Evolutionary conservation across 2,329 filamentous ascomycete species (phyloP).

Genomic region (Alternaria triticina): DNA sequence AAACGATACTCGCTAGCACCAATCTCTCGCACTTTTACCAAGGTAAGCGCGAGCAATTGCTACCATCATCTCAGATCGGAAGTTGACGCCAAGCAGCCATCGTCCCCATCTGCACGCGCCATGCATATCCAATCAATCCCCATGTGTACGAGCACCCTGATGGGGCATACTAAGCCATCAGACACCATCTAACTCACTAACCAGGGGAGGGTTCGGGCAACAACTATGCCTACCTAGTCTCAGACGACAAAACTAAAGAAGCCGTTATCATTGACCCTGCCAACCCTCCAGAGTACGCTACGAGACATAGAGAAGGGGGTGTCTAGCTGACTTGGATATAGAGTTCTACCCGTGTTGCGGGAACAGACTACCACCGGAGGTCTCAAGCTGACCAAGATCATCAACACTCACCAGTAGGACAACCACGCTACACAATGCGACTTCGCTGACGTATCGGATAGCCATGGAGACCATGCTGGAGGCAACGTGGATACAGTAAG

Average conservation of each 20-base stretch:
- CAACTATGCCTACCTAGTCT: constrained; percentile 78
- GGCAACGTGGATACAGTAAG: constrained; percentile 83
- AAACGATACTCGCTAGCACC: constrained; percentile 32
- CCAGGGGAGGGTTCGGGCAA: constrained; percentile 77
- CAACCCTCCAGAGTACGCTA: constrained; percentile 74
- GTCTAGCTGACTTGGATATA: constrained; percentile 32
- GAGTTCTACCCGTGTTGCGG: constrained; percentile 71
- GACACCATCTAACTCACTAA: not conserved
- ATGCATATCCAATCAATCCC: constrained; percentile 91
- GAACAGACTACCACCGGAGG: constrained; percentile 72
- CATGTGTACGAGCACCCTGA: constrained; percentile 69
- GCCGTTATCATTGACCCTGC: constrained; percentile 77
- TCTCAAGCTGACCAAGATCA: constrained; percentile 85
- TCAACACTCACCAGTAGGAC: constrained; percentile 95
- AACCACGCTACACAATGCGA: not conserved
- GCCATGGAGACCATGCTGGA: constrained; percentile 93
- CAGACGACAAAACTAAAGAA: constrained; percentile 58
- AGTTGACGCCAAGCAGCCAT: constrained; percentile 36
- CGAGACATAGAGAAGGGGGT: not conserved
- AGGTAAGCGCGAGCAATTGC: not conserved
- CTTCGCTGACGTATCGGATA: constrained; percentile 48
- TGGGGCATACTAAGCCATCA: not conserved
- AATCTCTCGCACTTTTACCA: constrained; percentile 25
- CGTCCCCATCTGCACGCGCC: constrained; percentile 49
- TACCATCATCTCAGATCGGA: not conserved